phyloP scores from a whole-genome alignment of 352 stramenopile genomes.

The Globisporangium cystogenes region DNA sequence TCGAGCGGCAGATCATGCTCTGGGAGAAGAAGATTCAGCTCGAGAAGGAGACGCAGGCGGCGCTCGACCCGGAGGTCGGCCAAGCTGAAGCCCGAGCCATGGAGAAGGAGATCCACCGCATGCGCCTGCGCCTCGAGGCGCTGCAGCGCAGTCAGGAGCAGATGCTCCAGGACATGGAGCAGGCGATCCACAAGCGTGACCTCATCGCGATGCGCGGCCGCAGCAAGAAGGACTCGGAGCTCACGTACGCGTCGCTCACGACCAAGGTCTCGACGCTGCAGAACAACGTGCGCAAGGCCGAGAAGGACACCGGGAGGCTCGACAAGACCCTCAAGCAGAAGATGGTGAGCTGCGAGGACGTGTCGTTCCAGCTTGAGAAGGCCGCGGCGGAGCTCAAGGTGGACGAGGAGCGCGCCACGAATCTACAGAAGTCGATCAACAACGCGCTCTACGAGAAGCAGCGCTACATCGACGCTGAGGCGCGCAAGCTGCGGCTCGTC shows the following conservation, averaged over 20 bases:
- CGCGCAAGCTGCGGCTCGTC: constrained; percentile 62
- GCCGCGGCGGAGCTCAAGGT: constrained; percentile 73
- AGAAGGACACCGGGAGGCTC: constrained; percentile 49
- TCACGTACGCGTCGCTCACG: constrained; percentile 82
- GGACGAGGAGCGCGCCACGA: constrained; percentile 54
- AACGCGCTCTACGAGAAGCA: constrained; percentile 89
- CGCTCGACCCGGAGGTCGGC: constrained; percentile 90
- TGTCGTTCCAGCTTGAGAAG: constrained; percentile 76
- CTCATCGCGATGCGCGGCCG: constrained; percentile 87
- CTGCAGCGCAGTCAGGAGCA: constrained; percentile 90
- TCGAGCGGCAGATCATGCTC: constrained; percentile 90
- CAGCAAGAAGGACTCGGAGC: constrained; percentile 73
- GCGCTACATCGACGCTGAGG: constrained; percentile 70
- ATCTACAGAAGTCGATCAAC: constrained; percentile 83
- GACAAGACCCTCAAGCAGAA: constrained; percentile 63
- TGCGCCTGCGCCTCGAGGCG: constrained; percentile 89
- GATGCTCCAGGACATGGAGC: constrained; percentile 94
- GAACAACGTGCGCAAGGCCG: constrained; percentile 68
- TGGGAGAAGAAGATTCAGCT: constrained; percentile 97
- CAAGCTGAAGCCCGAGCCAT: constrained; percentile 89
- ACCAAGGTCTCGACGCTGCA: constrained; percentile 78
- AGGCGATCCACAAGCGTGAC: constrained; percentile 91
- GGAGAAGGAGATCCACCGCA: constrained; percentile 95
- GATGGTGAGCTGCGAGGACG: constrained; percentile 55
- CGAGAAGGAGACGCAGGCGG: constrained; percentile 94